Percentiles rank a stretch among this genome's conserved stretches.
phyloP scores from a whole-genome alignment of 371 early-diverging fungal genomes.

The Zancudomyces culisetae region DNA sequence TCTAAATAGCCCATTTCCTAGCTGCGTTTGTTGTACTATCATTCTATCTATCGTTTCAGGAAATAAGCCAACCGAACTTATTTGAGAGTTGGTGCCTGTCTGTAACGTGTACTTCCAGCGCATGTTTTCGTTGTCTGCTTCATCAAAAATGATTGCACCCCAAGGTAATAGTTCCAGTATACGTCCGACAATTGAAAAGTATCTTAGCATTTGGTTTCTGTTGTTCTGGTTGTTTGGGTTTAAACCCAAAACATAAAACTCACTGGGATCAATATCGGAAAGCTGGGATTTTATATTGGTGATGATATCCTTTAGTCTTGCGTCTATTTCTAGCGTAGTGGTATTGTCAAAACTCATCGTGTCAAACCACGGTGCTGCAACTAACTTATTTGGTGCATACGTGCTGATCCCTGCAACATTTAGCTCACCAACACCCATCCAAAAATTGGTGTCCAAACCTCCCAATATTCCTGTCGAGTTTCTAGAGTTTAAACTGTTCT shows the following conservation, averaged over 20 bases:
- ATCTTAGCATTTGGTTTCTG: constrained; percentile 8
- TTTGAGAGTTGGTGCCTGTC: constrained; percentile 32
- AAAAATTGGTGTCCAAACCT: background rate
- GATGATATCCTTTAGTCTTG: background rate
- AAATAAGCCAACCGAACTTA: constrained; percentile 25
- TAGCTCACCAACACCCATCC: constrained; percentile 29
- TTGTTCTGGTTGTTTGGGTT: background rate
- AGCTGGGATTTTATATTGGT: background rate
- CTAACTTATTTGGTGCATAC: background rate
- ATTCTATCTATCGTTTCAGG: constrained; percentile 31
- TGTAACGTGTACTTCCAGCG: constrained; percentile 29
- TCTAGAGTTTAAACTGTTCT: background rate
- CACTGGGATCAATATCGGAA: background rate
- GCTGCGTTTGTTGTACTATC: constrained; percentile 26
- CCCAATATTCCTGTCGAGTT: background rate
- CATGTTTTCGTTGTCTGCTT: constrained; percentile 17
- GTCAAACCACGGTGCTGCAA: background rate
- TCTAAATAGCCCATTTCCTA: constrained; percentile 29
- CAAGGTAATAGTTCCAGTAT: constrained; percentile 26
- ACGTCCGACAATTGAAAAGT: constrained; percentile 14
- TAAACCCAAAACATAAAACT: background rate
- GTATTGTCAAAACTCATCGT: background rate
- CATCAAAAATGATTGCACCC: constrained; percentile 28
- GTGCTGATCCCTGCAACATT: background rate
- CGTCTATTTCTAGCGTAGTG: background rate